Evolutionary conservation across 2,329 filamentous ascomycete species (phyloP), one percentile per base, ranked within the genome.

Genomic region (Diaporthe citri): DNA sequence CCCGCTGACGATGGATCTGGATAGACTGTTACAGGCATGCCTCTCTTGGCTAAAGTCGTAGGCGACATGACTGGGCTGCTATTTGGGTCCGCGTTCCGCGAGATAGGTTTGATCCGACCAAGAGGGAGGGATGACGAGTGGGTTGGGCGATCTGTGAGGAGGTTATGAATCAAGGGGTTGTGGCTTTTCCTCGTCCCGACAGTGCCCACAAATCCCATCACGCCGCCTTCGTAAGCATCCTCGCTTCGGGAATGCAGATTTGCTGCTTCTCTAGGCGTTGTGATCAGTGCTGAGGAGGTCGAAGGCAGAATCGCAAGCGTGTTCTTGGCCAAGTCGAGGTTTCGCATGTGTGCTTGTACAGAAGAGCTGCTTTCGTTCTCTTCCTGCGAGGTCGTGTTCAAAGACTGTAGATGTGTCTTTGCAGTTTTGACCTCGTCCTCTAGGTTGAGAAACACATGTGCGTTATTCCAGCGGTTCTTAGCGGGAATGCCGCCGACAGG

Each of bases 161-260:
- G 90, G 80, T 98, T 98, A 84, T 99, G 95, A 60, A 99, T 97
- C 1, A 99, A 87, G 0, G 96, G 95, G 79, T 99, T 99, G 80
- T 90, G 88, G 74, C 86, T 87, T 62, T 85, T 86, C 74, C 89
- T 85, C 0, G 89, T 91, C 31, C 86, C 87, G 4, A 91, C 89
- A 76, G 88, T 88, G 39, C 85, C 86, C 2, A 87, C 84, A 28
- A 87, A 84, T 0, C 84, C 84, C 77, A 83, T 89, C 85, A 82
- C 89, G 87, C 71, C 91, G 87, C 75, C 73, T 73, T 71, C 74
- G 77, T 70, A 79, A 77, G 74, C 41, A 48, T 72, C 48, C 71
- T 70, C 57, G 17, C 70, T 55, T 34, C 52, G 56, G 13, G 73
- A 78, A 79, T 20, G 87, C 84, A 46, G 89, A 76, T 88, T 90